Percentiles rank a stretch among this genome's conserved stretches.
phyloP scores from a whole-genome alignment of 2,329 filamentous ascomycete genomes.

The Penicillium sp. region DNA sequence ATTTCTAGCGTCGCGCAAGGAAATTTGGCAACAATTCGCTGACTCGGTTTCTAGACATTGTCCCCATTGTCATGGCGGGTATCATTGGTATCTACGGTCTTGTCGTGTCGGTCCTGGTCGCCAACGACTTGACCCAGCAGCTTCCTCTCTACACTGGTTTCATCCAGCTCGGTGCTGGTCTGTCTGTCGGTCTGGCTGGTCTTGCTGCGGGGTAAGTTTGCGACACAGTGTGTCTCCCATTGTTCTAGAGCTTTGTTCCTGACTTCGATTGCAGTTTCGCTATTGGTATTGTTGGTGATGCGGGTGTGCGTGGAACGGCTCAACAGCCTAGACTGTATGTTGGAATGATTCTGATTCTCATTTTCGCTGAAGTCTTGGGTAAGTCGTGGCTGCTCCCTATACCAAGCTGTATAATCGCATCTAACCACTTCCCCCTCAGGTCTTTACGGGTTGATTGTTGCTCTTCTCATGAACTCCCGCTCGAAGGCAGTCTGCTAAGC shows the following conservation, averaged over 20 bases:
- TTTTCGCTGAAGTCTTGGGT: conserved; percentile 99
- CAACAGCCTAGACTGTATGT: conserved; percentile 70
- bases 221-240: background rate
- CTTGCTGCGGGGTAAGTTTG: conserved; percentile 65
- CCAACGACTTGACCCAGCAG: conserved; percentile 71
- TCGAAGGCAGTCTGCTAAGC: conserved; percentile 64
- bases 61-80: conserved; percentile 99
- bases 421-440: conserved; percentile 52
- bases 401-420: conserved; percentile 27
- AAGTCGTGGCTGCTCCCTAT: conserved; percentile 41
- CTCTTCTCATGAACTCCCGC: conserved; percentile 99
- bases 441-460: conserved; percentile 98
- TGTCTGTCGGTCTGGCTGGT: conserved; percentile 78
- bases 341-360: conserved; percentile 98
- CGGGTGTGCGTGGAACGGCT: conserved; percentile 53
- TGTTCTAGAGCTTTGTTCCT: conserved; percentile 6
- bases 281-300: conserved; percentile 74
- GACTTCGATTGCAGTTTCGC: conserved; percentile 58
- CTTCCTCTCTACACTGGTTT: conserved; percentile 77
- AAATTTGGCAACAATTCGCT: conserved; percentile 13
- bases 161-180: conserved; percentile 81
- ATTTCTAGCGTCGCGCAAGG: background rate
- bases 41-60: conserved; percentile 69
- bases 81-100: conserved; percentile 99
- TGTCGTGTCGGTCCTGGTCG: conserved; percentile 84